These are phyloP conservation scores for Lasiosphaeriaceae sp. DNA, from an alignment of 495 filamentous ascomycete species.

Conservation along the genomic window DNA sequence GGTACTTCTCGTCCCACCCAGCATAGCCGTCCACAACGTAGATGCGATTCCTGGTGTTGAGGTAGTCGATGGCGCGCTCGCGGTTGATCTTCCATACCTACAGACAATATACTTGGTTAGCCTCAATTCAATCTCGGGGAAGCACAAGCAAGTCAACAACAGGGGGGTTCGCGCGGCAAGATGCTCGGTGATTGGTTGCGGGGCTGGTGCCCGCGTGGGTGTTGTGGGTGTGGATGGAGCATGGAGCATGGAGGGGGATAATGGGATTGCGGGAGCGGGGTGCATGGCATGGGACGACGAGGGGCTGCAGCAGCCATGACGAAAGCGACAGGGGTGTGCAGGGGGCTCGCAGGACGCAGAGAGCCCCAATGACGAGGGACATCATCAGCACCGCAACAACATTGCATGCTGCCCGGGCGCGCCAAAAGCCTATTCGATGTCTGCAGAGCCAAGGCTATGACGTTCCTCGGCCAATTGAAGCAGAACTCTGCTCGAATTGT, in stretches of 20 bases:
- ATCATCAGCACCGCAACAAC: constrained; percentile 4
- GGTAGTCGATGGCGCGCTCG: constrained; percentile 96
- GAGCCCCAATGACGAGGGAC: constrained; percentile 18
- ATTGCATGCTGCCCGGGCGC: background rate
- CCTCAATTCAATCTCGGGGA: background rate
- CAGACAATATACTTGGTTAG: constrained; percentile 10
- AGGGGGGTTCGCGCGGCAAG: constrained; percentile 20
- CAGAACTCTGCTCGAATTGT: background rate
- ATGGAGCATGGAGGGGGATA: no score
- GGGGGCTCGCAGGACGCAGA: constrained; percentile 2
- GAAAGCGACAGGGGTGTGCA: constrained; percentile 23
- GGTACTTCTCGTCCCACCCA: constrained; percentile 97
- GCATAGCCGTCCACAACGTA: constrained; percentile 97
- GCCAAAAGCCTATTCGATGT: no score
- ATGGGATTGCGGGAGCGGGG: constrained; percentile 33
- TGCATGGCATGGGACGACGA: constrained; percentile 24
- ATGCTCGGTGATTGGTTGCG: constrained; percentile 1
- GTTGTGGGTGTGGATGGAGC: constrained; percentile 3
- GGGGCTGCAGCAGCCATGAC: constrained; percentile 26
- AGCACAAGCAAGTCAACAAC: constrained; percentile 4
- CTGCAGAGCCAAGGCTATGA: constrained; percentile 21
- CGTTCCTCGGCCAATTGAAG: constrained; percentile 12
- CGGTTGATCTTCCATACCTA: constrained; percentile 99
- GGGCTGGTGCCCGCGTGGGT: background rate
- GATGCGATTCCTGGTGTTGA: constrained; percentile 97